A percentile compares a stretch with the other conserved stretches of the same genome.
These are phyloP conservation scores for Dipodascus geniculatus DNA, from an alignment of 805 yeast genomes.

Conservation along the genomic window DNA sequence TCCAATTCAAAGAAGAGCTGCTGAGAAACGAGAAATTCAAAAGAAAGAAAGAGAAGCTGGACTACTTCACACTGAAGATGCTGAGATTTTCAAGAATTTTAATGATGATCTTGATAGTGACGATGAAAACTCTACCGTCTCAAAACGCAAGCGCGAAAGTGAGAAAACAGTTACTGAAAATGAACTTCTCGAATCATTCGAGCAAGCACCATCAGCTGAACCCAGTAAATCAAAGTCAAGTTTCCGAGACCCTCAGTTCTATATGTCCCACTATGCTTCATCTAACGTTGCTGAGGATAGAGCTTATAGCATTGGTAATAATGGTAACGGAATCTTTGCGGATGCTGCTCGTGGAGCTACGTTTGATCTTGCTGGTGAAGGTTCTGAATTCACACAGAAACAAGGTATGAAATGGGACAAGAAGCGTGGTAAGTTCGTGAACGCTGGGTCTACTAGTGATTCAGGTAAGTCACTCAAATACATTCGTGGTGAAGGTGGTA, in stretches of 20 bases:
- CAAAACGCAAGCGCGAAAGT: not conserved
- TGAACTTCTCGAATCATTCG: conserved; percentile 5
- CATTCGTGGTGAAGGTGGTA: conserved; percentile 92
- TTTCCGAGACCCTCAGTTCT: conserved; percentile 68
- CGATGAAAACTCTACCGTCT: conserved; percentile 1
- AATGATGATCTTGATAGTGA: conserved; percentile 4
- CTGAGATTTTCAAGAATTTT: not conserved
- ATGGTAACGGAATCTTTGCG: conserved; percentile 45
- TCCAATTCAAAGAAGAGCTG: conserved; percentile 70
- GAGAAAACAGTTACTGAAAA: conserved; percentile 2
- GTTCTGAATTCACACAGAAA: conserved; percentile 52
- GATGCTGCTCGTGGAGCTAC: conserved; percentile 78
- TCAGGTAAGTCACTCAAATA: conserved; percentile 37
- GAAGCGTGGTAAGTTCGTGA: conserved; percentile 81
- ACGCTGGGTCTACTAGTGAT: conserved; percentile 61
- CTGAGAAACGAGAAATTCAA: conserved; percentile 42
- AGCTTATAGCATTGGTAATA: conserved; percentile 39
- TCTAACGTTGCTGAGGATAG: conserved; percentile 67
- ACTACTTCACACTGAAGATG: conserved; percentile 2
- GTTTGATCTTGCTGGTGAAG: conserved; percentile 72
- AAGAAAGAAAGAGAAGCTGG: conserved; percentile 56
- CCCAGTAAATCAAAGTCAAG: conserved; percentile 16
- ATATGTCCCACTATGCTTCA: conserved; percentile 84
- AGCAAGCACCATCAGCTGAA: not conserved
- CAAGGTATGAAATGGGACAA: conserved; percentile 82